Evolutionary conservation across 179 eudicot genomes (phyloP).

Genomic region (Silene noctiflora): DNA sequence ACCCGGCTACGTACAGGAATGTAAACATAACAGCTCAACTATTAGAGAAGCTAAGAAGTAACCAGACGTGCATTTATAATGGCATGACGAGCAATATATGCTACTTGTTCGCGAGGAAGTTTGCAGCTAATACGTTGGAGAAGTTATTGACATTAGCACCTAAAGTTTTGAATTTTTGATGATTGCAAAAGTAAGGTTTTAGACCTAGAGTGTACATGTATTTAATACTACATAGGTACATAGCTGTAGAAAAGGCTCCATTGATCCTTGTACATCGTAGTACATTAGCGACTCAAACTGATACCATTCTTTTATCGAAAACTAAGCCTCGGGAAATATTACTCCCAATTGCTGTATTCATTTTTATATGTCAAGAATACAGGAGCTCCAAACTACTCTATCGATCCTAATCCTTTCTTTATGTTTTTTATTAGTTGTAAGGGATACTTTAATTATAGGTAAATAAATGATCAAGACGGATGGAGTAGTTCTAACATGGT

Average conservation of each 20-base stretch:
- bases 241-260: not conserved
- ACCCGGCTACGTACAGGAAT: slow-evolving; percentile 46
- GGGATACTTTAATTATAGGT: too few relatives aligned
- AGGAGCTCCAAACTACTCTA: too few relatives aligned
- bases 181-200: not conserved
- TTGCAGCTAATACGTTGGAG: slow-evolving; percentile 43
- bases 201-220: not conserved
- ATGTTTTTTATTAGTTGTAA: too few relatives aligned
- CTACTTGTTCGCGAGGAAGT: slow-evolving; percentile 68
- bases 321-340: not conserved
- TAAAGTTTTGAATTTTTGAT: slow-evolving; percentile 33
- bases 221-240: not conserved
- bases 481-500: too few relatives aligned
- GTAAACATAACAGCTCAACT: slow-evolving; percentile 38
- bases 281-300: not conserved
- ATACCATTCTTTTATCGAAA: not conserved
- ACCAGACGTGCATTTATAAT: slow-evolving; percentile 38
- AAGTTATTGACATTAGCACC: slow-evolving; percentile 53
- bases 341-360: too few relatives aligned
- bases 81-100: slow-evolving; percentile 44
- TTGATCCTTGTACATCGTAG: too few relatives aligned
- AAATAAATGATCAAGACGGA: too few relatives aligned
- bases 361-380: too few relatives aligned
- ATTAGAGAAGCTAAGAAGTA: slow-evolving; percentile 40
- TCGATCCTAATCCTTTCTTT: too few relatives aligned